Percentiles rank a stretch among this genome's conserved stretches.
Evolutionary conservation across 805 yeast genomes (phyloP).

Genomic region (Saccharomyces paradoxus): DNA sequence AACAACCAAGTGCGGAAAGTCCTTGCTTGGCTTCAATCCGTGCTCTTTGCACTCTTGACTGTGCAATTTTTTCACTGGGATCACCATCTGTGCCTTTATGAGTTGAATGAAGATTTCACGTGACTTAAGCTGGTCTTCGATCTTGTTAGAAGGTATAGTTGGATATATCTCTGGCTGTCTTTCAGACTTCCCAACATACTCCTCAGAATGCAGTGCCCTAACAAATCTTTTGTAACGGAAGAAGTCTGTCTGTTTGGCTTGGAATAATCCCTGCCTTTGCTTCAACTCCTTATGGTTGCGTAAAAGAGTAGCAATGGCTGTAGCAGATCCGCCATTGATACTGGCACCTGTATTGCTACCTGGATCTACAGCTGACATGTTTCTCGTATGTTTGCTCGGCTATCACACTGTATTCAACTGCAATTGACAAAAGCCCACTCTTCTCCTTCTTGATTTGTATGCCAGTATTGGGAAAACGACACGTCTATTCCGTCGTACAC

Average conservation of each 20-base stretch:
- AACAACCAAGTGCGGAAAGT: conserved; percentile 51
- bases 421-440: not conserved
- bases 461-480: not conserved
- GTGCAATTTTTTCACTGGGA: conserved; percentile 69
- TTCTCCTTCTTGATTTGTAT: not conserved
- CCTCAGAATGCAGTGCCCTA: conserved; percentile 68
- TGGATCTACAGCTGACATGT: not conserved
- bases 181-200: conserved; percentile 48
- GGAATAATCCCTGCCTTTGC: conserved; percentile 71
- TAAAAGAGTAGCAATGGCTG: conserved; percentile 63
- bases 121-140: conserved; percentile 44
- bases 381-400: conserved; percentile 1
- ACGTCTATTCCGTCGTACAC: not conserved
- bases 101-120: conserved; percentile 54
- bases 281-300: conserved; percentile 62
- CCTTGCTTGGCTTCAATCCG: conserved; percentile 55
- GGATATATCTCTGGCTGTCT: conserved; percentile 43
- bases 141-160: conserved; percentile 28
- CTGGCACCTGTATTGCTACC: not conserved
- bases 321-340: conserved; percentile 43
- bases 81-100: conserved; percentile 64
- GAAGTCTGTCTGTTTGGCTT: conserved; percentile 66
- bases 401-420: not conserved
- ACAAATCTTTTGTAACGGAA: conserved; percentile 79
- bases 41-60: conserved; percentile 56